Conservation (phyloP, 495 filamentous ascomycete genomes). For the Astrothelium macrocarpum region DNA sequence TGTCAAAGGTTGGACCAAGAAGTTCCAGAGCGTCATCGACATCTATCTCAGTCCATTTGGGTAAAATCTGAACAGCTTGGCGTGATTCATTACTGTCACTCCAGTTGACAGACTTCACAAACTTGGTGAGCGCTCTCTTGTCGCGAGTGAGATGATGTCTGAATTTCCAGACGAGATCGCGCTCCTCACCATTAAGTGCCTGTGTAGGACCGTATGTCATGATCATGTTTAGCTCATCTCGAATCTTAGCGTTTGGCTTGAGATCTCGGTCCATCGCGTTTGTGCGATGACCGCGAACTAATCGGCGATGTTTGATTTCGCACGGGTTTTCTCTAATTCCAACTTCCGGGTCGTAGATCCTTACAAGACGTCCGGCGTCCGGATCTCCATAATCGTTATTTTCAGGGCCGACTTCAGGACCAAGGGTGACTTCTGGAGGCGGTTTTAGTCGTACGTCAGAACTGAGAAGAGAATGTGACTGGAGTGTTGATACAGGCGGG, state of each 20-base stretch:
- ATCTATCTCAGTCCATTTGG: constrained; percentile 95
- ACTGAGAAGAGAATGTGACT: constrained; percentile 42
- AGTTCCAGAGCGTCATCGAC: constrained; percentile 95
- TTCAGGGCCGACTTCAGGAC: constrained; percentile 57
- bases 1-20: constrained; percentile 84
- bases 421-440: constrained; percentile 71
- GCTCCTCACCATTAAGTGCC: constrained; percentile 75
- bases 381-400: constrained; percentile 42
- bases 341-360: constrained; percentile 90
- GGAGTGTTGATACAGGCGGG: constrained; percentile 65
- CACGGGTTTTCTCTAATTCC: constrained; percentile 82
- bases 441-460: constrained; percentile 53
- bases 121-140: constrained; percentile 90
- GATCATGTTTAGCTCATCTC: constrained; percentile 84
- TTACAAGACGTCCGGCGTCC: constrained; percentile 52
- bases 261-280: constrained; percentile 86
- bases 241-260: constrained; percentile 91
- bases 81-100: constrained; percentile 73
- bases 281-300: constrained; percentile 88
- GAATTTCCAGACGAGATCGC: constrained; percentile 95
- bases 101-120: constrained; percentile 96
- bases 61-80: constrained; percentile 79
- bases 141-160: constrained; percentile 85
- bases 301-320: constrained; percentile 85
- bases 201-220: constrained; percentile 90